phyloP scores from a whole-genome alignment of 805 yeast species.

The Barnettozyma siamensis region DNA sequence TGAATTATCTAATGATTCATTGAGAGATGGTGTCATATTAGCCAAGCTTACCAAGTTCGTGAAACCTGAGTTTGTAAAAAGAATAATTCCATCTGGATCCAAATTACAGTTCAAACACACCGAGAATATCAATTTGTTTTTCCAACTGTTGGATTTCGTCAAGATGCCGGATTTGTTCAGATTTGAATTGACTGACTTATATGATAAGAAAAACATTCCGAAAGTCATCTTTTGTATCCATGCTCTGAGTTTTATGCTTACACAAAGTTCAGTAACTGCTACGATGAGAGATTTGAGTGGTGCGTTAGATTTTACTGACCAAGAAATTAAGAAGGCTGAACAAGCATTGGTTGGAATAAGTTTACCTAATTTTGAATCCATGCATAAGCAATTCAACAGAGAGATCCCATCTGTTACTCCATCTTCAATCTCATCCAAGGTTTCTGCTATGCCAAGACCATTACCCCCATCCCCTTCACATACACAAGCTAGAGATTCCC shows the following conservation, averaged over 20 bases:
- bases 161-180: slow-evolving; percentile 82
- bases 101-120: slow-evolving; percentile 83
- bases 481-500: not conserved
- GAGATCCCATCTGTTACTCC: slow-evolving; percentile 12
- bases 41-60: slow-evolving; percentile 74
- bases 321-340: slow-evolving; percentile 65
- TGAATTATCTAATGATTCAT: slow-evolving; percentile 49
- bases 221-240: slow-evolving; percentile 91
- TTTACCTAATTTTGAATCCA: slow-evolving; percentile 69
- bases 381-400: slow-evolving; percentile 38
- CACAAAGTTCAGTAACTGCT: slow-evolving; percentile 49
- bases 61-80: slow-evolving; percentile 55
- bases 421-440: not conserved
- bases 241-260: slow-evolving; percentile 73
- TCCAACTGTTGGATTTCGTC: slow-evolving; percentile 59
- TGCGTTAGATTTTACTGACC: slow-evolving; percentile 54
- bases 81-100: slow-evolving; percentile 49
- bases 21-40: slow-evolving; percentile 79
- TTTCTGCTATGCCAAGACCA: not conserved
- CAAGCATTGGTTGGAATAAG: slow-evolving; percentile 57
- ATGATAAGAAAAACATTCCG: slow-evolving; percentile 87
- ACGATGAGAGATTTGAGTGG: slow-evolving; percentile 59
- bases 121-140: slow-evolving; percentile 84
- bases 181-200: slow-evolving; percentile 88
- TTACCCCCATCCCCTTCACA: not conserved